Percentiles rank a stretch among this genome's conserved stretches.
phyloP scores from a whole-genome alignment of 208 protist species.

The Leptomonas pyrrhocoris region DNA sequence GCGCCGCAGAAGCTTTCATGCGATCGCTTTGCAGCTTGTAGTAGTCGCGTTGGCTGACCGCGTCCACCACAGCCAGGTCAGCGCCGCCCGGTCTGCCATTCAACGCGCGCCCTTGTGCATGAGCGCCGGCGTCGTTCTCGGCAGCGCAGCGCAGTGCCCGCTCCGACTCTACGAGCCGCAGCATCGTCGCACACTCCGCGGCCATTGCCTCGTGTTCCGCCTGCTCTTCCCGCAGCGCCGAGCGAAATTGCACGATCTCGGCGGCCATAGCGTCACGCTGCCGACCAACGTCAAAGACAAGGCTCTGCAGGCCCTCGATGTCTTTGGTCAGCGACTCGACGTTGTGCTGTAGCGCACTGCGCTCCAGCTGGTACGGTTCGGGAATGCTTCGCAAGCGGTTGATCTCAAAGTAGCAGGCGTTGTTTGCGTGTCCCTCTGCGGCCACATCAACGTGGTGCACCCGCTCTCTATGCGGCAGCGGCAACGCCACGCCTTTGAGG shows the following conservation, averaged over 20 bases:
- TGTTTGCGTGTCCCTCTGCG: background rate
- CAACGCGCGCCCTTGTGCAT: background rate
- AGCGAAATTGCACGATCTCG: constrained; percentile 50
- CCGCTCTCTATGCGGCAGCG: constrained; percentile 12
- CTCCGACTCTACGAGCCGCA: constrained; percentile 40
- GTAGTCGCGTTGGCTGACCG: constrained; percentile 64
- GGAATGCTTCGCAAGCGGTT: constrained; percentile 22
- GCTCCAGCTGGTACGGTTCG: constrained; percentile 44
- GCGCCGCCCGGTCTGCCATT: no score
- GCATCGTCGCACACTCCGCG: constrained; percentile 26
- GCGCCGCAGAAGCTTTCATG: constrained; percentile 16
- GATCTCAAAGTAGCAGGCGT: background rate
- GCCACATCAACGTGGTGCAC: constrained; percentile 3
- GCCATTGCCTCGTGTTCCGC: constrained; percentile 21
- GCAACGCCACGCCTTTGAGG: background rate
- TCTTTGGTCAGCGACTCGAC: constrained; percentile 50
- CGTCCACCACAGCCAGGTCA: constrained; percentile 11
- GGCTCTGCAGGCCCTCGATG: constrained; percentile 38
- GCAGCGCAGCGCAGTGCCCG: constrained; percentile 19
- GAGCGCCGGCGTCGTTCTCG: constrained; percentile 17
- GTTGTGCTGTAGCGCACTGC: constrained; percentile 45
- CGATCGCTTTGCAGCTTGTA: constrained; percentile 69
- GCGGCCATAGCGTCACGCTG: constrained; percentile 41
- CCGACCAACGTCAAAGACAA: constrained; percentile 35
- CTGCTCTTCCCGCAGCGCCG: constrained; percentile 32